These are phyloP conservation scores for Candida sonorensis DNA, from an alignment of 805 yeast species.

Conservation along the genomic window DNA sequence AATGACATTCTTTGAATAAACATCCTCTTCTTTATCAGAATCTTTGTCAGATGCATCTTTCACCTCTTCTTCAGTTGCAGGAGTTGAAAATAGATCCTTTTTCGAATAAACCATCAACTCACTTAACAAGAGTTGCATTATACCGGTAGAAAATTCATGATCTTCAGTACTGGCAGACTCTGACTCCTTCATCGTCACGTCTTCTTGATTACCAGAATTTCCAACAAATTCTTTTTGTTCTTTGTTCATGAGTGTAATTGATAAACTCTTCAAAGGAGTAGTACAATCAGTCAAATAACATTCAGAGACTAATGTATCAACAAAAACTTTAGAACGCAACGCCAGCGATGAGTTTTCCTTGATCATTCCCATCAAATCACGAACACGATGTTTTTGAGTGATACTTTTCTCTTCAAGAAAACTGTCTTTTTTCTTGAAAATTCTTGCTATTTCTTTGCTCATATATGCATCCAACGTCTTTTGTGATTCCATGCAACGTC, in stretches of 20 bases:
- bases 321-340: constrained; percentile 28
- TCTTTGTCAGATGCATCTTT: constrained; percentile 15
- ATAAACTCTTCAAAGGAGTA: constrained; percentile 14
- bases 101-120: constrained; percentile 49
- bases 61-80: constrained; percentile 8
- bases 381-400: constrained; percentile 18
- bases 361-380: constrained; percentile 40
- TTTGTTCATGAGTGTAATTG: constrained; percentile 13
- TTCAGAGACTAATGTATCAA: constrained; percentile 16
- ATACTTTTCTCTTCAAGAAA: no score
- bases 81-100: constrained; percentile 19
- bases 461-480: constrained; percentile 43
- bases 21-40: constrained; percentile 15
- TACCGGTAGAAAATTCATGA: constrained; percentile 35
- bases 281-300: constrained; percentile 14
- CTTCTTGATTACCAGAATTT: constrained; percentile 13
- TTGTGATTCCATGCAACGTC: constrained; percentile 65
- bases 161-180: constrained; percentile 23
- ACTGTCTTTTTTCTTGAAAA: constrained; percentile 27
- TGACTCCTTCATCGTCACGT: constrained; percentile 18
- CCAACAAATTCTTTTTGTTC: constrained; percentile 17
- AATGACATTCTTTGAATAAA: constrained; percentile 21
- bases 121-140: constrained; percentile 54
- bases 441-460: constrained; percentile 40
- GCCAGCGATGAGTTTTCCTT: constrained; percentile 45